Evolutionary conservation across 106 monocot species (phyloP).

Genomic region (Triglochin maritima): DNA sequence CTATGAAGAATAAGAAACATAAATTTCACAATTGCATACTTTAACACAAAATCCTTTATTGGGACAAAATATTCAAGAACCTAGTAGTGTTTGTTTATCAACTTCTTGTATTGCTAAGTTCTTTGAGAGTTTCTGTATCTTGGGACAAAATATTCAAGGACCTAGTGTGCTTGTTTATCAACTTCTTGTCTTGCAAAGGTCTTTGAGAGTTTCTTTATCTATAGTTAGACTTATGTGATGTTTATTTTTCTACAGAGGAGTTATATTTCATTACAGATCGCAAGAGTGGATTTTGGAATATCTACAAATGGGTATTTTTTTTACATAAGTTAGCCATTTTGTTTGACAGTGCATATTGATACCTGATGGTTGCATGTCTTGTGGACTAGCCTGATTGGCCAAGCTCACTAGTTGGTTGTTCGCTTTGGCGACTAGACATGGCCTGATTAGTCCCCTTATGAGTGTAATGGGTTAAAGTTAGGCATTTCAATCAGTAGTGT

Average conservation of each 20-base stretch:
- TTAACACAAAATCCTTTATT: too few species aligned
- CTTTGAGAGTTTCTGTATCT: neutral
- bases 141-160: too few species aligned
- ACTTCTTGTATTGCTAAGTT: neutral
- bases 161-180: neutral
- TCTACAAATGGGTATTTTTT: slow-evolving; percentile 70
- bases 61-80: neutral
- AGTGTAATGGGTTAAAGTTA: too few species aligned
- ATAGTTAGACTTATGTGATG: neutral
- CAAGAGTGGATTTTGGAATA: slow-evolving; percentile 81
- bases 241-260: slow-evolving; percentile 39
- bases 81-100: neutral
- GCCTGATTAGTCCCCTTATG: too few species aligned
- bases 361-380: neutral
- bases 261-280: slow-evolving; percentile 70
- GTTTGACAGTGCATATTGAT: neutral
- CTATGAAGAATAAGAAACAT: too few species aligned
- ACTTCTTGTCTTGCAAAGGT: neutral
- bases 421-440: too few species aligned
- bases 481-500: too few species aligned
- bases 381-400: neutral
- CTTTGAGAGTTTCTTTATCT: neutral
- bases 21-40: too few species aligned
- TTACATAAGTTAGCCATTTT: neutral
- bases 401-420: too few species aligned